These are phyloP conservation scores for Mycena olivaceomarginata DNA, from an alignment of 768 basidiomycete genomes.

Conservation along the genomic window DNA sequence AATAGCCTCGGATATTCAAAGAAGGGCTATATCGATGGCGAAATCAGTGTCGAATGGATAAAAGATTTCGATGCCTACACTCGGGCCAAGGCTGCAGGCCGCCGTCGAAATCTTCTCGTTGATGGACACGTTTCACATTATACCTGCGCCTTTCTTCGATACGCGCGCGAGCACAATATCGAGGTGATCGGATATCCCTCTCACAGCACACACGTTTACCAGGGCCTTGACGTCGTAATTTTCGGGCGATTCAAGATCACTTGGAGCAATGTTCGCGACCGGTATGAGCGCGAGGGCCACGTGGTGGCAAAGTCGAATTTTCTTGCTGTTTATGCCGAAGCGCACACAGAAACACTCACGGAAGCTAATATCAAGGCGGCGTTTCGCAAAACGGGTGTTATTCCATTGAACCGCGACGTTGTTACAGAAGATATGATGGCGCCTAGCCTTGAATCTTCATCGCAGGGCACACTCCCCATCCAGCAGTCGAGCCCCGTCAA, in stretches of 20 bases:
- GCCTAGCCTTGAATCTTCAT: background rate
- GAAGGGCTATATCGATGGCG: no score
- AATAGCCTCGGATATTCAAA: no score
- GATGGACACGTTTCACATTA: no score
- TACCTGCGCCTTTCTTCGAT: no score
- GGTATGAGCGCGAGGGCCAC: background rate
- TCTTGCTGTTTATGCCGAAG: background rate
- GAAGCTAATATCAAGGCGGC: background rate
- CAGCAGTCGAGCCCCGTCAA: background rate
- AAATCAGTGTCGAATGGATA: no score
- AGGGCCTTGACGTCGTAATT: no score
- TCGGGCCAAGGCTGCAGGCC: no score
- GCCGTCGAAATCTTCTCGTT: no score
- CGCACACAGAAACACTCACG: background rate
- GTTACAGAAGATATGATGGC: slow-evolving; percentile 3
- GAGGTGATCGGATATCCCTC: no score
- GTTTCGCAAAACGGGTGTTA: background rate
- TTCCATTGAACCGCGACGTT: background rate
- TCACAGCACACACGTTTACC: no score
- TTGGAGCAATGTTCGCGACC: background rate
- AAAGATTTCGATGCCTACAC: no score
- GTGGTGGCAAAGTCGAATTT: background rate
- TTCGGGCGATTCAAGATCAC: background rate
- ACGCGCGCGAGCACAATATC: no score
- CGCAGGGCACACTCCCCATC: background rate